phyloP scores from a whole-genome alignment of 495 filamentous ascomycete species.

The Thozetella sp. region DNA sequence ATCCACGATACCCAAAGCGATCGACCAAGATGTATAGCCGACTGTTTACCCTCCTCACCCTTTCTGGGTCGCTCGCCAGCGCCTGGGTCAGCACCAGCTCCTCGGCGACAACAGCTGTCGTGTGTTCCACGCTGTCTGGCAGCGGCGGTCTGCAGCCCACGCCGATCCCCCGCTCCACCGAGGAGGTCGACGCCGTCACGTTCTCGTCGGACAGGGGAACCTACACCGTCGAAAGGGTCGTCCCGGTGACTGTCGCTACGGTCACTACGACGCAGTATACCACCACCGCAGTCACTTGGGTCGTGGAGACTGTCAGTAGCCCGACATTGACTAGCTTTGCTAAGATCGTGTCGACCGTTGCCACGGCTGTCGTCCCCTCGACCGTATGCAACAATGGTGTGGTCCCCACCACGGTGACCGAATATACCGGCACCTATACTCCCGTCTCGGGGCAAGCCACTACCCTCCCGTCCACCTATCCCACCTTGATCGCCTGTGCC shows the following conservation, averaged over 20 bases:
- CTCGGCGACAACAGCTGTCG: background rate
- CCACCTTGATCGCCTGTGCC: constrained; percentile 16
- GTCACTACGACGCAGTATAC: background rate
- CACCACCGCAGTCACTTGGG: background rate
- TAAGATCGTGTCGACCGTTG: constrained; percentile 8
- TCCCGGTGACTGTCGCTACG: background rate
- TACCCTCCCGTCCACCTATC: constrained; percentile 14
- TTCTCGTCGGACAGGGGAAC: background rate
- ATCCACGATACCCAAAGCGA: no score
- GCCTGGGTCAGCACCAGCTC: background rate
- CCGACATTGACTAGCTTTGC: background rate
- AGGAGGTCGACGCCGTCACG: background rate
- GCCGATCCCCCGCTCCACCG: background rate
- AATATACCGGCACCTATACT: constrained; percentile 21
- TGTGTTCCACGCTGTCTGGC: background rate
- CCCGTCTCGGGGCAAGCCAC: constrained; percentile 20
- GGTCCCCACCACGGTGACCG: constrained; percentile 17
- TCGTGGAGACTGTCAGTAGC: background rate
- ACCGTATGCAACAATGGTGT: constrained; percentile 18
- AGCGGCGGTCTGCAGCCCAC: background rate
- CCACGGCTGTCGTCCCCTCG: constrained; percentile 13
- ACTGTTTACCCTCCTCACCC: background rate
- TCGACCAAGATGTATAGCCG: no score
- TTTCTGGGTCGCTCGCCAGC: background rate
- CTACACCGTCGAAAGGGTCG: background rate